Conservation (phyloP, 2,329 filamentous ascomycete genomes). For the Pestalotiopsis sp. region DNA sequence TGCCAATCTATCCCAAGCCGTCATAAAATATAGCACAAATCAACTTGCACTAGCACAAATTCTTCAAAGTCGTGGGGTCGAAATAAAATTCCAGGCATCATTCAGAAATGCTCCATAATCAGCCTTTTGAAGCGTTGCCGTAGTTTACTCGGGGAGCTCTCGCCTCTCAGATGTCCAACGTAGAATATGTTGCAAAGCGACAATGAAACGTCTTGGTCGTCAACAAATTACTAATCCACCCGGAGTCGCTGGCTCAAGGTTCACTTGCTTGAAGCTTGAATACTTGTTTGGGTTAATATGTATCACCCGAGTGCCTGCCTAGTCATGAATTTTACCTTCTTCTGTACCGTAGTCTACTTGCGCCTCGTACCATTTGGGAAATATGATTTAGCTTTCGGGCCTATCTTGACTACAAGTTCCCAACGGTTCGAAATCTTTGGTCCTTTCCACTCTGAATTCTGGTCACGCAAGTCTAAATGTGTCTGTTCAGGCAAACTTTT, state of each 20-base stretch:
- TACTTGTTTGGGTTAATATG: not conserved
- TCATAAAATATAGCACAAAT: not conserved
- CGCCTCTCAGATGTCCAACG: not conserved
- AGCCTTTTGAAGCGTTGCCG: slow-evolving; percentile 13
- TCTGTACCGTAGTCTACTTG: not conserved
- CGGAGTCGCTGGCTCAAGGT: not conserved
- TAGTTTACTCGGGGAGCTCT: slow-evolving; percentile 29
- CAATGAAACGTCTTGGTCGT: not conserved
- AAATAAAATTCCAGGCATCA: not conserved
- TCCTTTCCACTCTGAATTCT: not conserved
- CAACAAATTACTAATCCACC: not conserved
- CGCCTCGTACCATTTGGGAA: not conserved
- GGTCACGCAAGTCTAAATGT: slow-evolving; percentile 1
- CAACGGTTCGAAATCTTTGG: slow-evolving; percentile 10
- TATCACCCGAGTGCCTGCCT: no score
- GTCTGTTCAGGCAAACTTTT: slow-evolving; percentile 17
- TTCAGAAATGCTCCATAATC: slow-evolving; percentile 3
- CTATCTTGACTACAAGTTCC: slow-evolving; percentile 13
- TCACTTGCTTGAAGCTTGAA: not conserved
- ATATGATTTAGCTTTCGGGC: slow-evolving; percentile 15
- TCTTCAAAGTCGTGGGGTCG: not conserved
- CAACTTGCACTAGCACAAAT: not conserved
- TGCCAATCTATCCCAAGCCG: not conserved
- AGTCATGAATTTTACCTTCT: slow-evolving; percentile 19
- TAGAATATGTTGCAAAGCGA: not conserved